Conservation (phyloP, 306 rosid genomes). For the Hippophae tibetana region DNA sequence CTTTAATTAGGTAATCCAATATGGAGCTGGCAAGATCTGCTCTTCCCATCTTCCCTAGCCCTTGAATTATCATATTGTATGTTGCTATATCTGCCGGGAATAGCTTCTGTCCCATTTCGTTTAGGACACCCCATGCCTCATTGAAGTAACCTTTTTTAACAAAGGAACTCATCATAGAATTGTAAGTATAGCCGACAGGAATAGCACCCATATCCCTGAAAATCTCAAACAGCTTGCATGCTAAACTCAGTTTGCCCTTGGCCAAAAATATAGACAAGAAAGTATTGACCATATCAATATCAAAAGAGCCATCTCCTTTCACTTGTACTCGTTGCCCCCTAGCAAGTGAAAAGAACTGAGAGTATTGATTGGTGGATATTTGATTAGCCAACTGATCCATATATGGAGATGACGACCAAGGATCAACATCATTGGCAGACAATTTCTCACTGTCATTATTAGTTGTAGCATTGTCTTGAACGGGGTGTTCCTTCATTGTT, state of each 20-base stretch:
- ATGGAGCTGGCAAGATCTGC: constrained; percentile 86
- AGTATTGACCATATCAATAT: constrained; percentile 76
- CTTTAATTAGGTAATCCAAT: constrained; percentile 64
- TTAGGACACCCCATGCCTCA: constrained; percentile 64
- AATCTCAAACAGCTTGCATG: constrained; percentile 86
- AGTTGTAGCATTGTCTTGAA: constrained; percentile 11
- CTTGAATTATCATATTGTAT: constrained; percentile 83
- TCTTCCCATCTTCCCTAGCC: constrained; percentile 87
- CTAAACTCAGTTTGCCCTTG: constrained; percentile 74
- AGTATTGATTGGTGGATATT: constrained; percentile 23
- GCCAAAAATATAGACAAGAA: constrained; percentile 77
- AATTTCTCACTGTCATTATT: constrained; percentile 18
- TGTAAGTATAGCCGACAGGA: constrained; percentile 70
- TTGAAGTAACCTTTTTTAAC: constrained; percentile 80
- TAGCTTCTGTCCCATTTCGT: constrained; percentile 66
- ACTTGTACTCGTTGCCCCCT: constrained; percentile 60
- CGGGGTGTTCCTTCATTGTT: constrained; percentile 8
- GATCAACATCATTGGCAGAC: constrained; percentile 23
- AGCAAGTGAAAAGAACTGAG: constrained; percentile 34
- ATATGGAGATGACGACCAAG: constrained; percentile 77
- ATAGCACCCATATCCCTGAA: constrained; percentile 58
- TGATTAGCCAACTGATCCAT: constrained; percentile 66
- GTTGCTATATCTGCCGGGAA: constrained; percentile 82
- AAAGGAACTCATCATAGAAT: constrained; percentile 83
- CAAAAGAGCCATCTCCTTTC: constrained; percentile 46